Evolutionary conservation across 306 rosid genomes (phyloP).

Genomic region (Dryas drummondii): DNA sequence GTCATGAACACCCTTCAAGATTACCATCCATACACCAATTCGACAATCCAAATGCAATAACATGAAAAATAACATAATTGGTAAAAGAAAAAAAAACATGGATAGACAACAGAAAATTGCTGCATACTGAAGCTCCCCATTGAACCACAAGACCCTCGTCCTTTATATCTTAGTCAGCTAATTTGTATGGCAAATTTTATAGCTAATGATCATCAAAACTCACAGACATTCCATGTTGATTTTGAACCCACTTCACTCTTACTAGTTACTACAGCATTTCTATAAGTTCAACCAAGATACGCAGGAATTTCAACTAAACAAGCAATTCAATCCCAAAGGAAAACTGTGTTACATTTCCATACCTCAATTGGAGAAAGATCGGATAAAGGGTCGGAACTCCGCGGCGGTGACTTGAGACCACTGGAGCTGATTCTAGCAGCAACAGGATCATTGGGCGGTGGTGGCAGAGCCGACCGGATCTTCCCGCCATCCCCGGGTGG

Average conservation of each 20-base stretch:
- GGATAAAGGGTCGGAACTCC: conserved; percentile 58
- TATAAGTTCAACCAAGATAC: not conserved
- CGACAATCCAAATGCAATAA: not conserved
- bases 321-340: not conserved
- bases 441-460: conserved; percentile 92
- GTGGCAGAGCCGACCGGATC: conserved; percentile 84
- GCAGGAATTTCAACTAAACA: not conserved
- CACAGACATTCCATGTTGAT: not conserved
- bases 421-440: conserved; percentile 62
- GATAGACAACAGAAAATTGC: not conserved
- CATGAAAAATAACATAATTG: not conserved
- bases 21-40: not conserved
- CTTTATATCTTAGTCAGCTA: not conserved
- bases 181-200: not conserved
- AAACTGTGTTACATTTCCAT: conserved; percentile 12
- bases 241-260: not conserved
- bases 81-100: not conserved
- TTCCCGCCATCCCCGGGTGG: conserved; percentile 75
- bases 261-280: not conserved
- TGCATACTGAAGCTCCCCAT: not conserved
- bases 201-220: not conserved
- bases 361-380: conserved; percentile 97
- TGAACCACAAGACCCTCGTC: too few species aligned
- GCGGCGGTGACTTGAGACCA: conserved; percentile 37
- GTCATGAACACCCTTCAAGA: not conserved